These are phyloP conservation scores for Diplocarpon rosae DNA, from an alignment of 2,329 filamentous ascomycete genomes.

Conservation along the genomic window DNA sequence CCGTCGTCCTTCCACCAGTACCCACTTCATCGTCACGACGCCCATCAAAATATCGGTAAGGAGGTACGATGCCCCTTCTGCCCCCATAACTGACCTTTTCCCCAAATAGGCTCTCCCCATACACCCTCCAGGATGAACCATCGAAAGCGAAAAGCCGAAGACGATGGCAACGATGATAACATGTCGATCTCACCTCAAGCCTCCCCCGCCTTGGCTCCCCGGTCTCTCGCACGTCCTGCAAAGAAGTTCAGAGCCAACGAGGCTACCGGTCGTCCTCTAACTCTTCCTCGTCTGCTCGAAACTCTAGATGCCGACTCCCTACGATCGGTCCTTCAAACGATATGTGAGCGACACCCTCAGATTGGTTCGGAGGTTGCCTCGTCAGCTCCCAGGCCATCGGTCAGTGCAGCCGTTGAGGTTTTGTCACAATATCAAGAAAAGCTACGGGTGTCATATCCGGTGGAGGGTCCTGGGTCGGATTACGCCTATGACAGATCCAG, in stretches of 20 bases:
- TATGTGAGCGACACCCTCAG: conserved; percentile 81
- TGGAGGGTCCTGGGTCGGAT: conserved; percentile 74
- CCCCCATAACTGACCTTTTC: conserved; percentile 24
- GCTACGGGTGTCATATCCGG: conserved; percentile 71
- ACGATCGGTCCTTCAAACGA: conserved; percentile 73
- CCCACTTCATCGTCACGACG: conserved; percentile 43
- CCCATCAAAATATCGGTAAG: conserved; percentile 44
- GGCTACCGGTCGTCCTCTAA: conserved; percentile 52
- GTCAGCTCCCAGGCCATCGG: conserved; percentile 77
- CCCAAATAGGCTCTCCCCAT: conserved; percentile 36
- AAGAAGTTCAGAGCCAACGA: conserved; percentile 58
- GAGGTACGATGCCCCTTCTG: conserved; percentile 35
- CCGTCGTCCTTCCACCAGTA: conserved; percentile 48
- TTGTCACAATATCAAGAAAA: conserved; percentile 70
- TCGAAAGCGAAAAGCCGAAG: conserved; percentile 79
- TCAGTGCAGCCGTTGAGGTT: conserved; percentile 68
- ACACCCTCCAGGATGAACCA: conserved; percentile 35
- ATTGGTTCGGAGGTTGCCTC: conserved; percentile 76
- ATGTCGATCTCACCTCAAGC: conserved; percentile 83
- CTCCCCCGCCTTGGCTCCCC: conserved; percentile 65
- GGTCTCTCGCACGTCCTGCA: conserved; percentile 54
- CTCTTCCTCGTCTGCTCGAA: conserved; percentile 74
- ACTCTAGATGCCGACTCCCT: conserved; percentile 81
- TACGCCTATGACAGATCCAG: conserved; percentile 92
- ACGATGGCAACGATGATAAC: conserved; percentile 64